Conservation (phyloP, 2,329 filamentous ascomycete species). For the Chalaropsis thielavioides region DNA sequence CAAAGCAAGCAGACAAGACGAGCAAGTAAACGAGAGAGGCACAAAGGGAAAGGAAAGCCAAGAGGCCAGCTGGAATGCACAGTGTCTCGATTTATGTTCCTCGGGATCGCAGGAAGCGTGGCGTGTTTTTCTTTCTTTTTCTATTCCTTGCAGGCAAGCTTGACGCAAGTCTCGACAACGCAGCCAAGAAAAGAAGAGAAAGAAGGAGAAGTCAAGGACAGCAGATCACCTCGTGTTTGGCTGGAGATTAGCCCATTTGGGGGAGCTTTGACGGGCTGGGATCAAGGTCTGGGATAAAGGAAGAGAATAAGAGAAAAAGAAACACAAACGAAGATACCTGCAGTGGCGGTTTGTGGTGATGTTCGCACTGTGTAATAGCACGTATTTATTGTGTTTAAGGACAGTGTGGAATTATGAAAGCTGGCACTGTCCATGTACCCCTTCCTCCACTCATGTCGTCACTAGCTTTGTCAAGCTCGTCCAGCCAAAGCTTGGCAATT, state of each 20-base stretch:
- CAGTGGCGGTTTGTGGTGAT: not conserved
- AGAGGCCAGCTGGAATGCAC: not conserved
- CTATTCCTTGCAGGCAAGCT: not conserved
- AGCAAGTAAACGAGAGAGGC: not conserved
- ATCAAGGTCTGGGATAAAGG: not conserved
- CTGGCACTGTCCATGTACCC: not conserved
- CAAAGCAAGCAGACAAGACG: not conserved
- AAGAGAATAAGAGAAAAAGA: not conserved
- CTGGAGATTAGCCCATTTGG: slow-evolving; percentile 2
- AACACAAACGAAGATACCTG: not conserved
- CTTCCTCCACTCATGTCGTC: not conserved
- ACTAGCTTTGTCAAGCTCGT: not conserved
- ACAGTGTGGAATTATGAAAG: not conserved
- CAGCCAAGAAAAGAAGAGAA: not conserved
- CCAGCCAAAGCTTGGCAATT: not conserved
- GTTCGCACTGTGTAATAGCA: not conserved
- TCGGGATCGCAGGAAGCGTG: not conserved
- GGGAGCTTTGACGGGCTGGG: slow-evolving; percentile 3
- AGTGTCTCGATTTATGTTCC: not conserved
- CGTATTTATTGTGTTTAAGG: not conserved
- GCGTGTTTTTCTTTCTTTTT: not conserved
- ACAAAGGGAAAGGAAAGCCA: not conserved
- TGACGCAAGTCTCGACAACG: not conserved
- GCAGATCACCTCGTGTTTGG: not conserved
- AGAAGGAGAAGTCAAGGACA: not conserved